Base-by-base conservation (phyloP, 192 early-diverging fungal species). In the Diversispora epigaea region DNA sequence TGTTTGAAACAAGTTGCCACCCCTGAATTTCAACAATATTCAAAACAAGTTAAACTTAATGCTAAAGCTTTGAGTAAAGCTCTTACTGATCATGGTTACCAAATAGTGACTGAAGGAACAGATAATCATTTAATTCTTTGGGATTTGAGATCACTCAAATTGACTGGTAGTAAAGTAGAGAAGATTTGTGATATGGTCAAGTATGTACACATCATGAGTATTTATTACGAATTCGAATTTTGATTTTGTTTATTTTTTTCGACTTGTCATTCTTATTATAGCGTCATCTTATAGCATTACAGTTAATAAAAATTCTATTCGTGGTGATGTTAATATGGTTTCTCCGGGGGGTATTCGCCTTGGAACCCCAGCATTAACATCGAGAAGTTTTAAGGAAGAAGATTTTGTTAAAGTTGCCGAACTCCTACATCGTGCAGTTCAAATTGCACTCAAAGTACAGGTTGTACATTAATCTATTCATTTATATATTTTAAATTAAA, bases 241-340 rank as follows among this genome's bases (percentile, higher is more conserved):
- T 22, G n/a, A 58, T 22, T 10, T 44, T 64, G 22, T 64, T 43
- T 43, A 43, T 64, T 44, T 64, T n/a, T n/a, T 32, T 32, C 25
- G 3, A 44, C 11, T 3, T 64, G 43, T 19, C 17, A 2, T 21
- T 10, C 19, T 14, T 70, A 55, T 40, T 40, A 54, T 44, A 41
- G 25, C 14, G 8, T 41, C 17, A 56, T 55, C 7, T 19, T 40
- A 39, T 60, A 86, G 80, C 87, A 99, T 99, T 80, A 99, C 98
- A 25, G 80, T 99, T 65, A 99, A 99, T 91, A 99, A 99, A 89
- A 99, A 99, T 91, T 92, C 96, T 61, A 93, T 99, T 68, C 94
- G 91, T 80, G 98, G 98, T 75, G 98, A 99, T 85, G 88, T 89
- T 68, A 94, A 91, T 74, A 97, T 97, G 49, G 89, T 98, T 22